Evolutionary conservation across 257 asterid species (phyloP).

Genomic region (Knoxia roxburghii): DNA sequence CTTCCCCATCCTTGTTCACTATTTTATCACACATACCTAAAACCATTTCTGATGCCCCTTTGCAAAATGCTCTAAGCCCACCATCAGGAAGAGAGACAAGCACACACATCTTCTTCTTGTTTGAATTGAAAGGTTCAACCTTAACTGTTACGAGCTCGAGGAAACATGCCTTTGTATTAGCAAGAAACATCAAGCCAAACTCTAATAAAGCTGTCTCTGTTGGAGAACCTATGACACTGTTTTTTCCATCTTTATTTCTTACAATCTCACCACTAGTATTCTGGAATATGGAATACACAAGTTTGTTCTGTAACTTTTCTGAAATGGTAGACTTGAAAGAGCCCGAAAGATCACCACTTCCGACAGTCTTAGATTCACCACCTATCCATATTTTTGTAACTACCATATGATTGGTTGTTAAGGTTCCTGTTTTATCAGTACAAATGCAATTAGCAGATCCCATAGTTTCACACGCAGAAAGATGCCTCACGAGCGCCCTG

Average conservation of each 20-base stretch:
- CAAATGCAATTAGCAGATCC: constrained; percentile 94
- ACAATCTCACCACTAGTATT: constrained; percentile 72
- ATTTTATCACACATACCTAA: constrained; percentile 51
- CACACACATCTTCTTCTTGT: constrained; percentile 70
- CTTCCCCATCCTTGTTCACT: constrained; percentile 44
- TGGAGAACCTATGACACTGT: constrained; percentile 61
- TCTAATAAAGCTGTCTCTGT: constrained; percentile 76
- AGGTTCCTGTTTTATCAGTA: constrained; percentile 95
- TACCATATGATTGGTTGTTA: constrained; percentile 91
- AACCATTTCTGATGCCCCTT: constrained; percentile 72
- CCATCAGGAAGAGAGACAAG: constrained; percentile 48
- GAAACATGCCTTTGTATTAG: constrained; percentile 26
- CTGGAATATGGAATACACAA: constrained; percentile 50
- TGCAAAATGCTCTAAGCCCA: constrained; percentile 39
- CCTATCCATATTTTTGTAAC: constrained; percentile 70
- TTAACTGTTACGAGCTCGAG: constrained; percentile 36
- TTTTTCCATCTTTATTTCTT: constrained; percentile 45
- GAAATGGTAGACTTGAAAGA: constrained; percentile 27
- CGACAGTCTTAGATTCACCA: constrained; percentile 48
- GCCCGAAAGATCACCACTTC: constrained; percentile 21
- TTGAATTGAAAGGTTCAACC: constrained; percentile 70
- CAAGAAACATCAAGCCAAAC: constrained; percentile 41
- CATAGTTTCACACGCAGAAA: constrained; percentile 98
- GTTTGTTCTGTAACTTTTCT: constrained; percentile 27
- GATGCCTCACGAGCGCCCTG: constrained; percentile 82